These are phyloP conservation scores for Aphanocladium album DNA, from an alignment of 2,329 filamentous ascomycete genomes.

Conservation along the genomic window DNA sequence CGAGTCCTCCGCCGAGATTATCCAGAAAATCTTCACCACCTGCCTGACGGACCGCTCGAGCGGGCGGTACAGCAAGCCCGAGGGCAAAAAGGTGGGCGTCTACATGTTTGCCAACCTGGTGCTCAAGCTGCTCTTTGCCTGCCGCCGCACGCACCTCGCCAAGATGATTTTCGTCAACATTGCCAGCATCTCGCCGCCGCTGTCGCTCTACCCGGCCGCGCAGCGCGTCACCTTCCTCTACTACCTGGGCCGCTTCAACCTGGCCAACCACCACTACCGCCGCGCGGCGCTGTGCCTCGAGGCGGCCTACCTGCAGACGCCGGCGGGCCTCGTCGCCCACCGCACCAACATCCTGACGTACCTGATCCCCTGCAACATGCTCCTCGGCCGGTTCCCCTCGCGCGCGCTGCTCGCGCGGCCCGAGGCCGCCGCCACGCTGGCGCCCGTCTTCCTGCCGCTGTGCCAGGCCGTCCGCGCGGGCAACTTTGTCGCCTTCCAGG, in stretches of 20 bases:
- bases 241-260: conserved; percentile 86
- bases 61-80: conserved; percentile 56
- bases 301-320: conserved; percentile 70
- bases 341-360: conserved; percentile 76
- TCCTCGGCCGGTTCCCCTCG: conserved; percentile 79
- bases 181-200: conserved; percentile 72
- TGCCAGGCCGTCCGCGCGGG: conserved; percentile 67
- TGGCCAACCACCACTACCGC: conserved; percentile 77
- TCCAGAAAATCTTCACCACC: conserved; percentile 86
- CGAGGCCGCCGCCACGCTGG: conserved; percentile 60
- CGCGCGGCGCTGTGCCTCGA: conserved; percentile 72
- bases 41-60: conserved; percentile 77
- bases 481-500: conserved; percentile 68
- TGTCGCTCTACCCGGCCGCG: conserved; percentile 75
- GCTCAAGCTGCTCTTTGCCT: conserved; percentile 83
- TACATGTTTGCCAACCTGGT: conserved; percentile 91
- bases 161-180: conserved; percentile 90
- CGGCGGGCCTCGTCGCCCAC: conserved; percentile 60
- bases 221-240: conserved; percentile 92
- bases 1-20: conserved; percentile 81
- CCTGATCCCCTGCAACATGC: conserved; percentile 75
- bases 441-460: conserved; percentile 66
- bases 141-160: conserved; percentile 74
- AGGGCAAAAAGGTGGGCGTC: conserved; percentile 81
- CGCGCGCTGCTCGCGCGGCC: conserved; percentile 59